phyloP scores from a whole-genome alignment of 2,329 filamentous ascomycete genomes.

The Fusarium sp. region DNA sequence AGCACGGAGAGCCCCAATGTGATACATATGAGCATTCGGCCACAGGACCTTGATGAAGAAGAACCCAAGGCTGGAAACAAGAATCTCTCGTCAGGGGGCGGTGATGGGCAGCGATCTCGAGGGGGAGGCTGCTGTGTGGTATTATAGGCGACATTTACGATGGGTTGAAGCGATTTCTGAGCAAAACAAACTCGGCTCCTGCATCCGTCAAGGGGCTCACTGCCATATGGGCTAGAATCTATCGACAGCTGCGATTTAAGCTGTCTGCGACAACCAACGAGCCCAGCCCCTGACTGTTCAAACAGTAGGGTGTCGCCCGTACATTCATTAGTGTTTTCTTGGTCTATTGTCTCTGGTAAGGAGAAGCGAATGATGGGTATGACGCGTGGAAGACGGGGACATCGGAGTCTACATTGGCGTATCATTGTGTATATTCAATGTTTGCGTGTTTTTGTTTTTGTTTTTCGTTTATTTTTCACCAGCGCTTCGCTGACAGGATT shows the following conservation, averaged over 20 bases:
- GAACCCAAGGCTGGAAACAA: conserved; percentile 73
- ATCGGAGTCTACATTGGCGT: conserved; percentile 44
- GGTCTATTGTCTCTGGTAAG: conserved; percentile 36
- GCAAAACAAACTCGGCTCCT: conserved; percentile 7
- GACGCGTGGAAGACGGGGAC: conserved; percentile 40
- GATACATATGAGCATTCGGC: conserved; percentile 93
- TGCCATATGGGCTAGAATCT: conserved; percentile 4
- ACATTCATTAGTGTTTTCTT: conserved; percentile 38
- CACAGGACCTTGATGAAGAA: conserved; percentile 84
- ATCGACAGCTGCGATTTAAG: conserved; percentile 12
- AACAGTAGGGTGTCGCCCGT: conserved; percentile 10
- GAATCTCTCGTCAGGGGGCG: conserved; percentile 52
- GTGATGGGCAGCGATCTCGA: conserved; percentile 53
- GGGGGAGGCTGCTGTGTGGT: conserved; percentile 60
- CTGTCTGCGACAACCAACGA: conserved; percentile 8
- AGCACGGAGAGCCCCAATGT: conserved; percentile 78
- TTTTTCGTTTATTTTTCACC: conserved; percentile 37
- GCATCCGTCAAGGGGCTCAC: conserved; percentile 12
- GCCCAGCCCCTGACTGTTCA: background rate
- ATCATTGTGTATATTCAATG: conserved; percentile 43
- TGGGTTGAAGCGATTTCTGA: conserved; percentile 13
- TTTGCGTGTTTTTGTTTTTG: conserved; percentile 34
- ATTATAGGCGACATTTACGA: conserved; percentile 49
- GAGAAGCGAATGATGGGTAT: conserved; percentile 39
- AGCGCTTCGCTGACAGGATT: conserved; percentile 24